phyloP scores from a whole-genome alignment of 192 early-diverging fungal species.

The Hyaloraphidium curvatum region DNA sequence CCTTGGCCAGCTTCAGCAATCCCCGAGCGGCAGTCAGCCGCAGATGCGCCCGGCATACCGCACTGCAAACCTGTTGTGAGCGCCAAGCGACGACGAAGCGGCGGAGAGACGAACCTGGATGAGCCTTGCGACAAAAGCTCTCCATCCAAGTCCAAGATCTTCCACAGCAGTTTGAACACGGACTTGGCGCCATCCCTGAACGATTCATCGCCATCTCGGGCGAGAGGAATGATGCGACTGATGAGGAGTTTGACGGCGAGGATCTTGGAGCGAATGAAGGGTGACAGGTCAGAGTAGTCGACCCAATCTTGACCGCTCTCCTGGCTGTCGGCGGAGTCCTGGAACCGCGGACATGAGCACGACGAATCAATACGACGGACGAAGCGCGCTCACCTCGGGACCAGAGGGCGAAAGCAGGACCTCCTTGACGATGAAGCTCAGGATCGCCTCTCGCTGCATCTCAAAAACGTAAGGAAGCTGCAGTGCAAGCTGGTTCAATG shows the following conservation, averaged over 20 bases:
- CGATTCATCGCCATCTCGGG: slow-evolving; percentile 12
- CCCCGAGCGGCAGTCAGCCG: slow-evolving; percentile 42
- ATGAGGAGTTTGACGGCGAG: slow-evolving; percentile 43
- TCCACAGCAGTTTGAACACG: slow-evolving; percentile 39
- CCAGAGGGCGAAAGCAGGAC: no score
- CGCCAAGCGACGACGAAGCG: no score
- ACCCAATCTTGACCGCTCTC: no score
- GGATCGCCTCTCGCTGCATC: slow-evolving; percentile 20
- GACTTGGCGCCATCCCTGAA: slow-evolving; percentile 17
- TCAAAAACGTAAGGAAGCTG: slow-evolving; percentile 36
- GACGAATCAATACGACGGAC: no score
- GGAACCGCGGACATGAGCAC: no score
- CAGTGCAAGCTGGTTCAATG: slow-evolving; percentile 38
- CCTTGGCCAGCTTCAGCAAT: slow-evolving; percentile 38
- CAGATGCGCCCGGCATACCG: slow-evolving; percentile 35
- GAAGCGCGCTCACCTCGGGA: no score
- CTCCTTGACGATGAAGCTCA: slow-evolving; percentile 39
- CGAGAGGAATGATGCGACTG: slow-evolving; percentile 34
- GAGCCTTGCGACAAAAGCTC: slow-evolving; percentile 12
- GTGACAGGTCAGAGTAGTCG: no score
- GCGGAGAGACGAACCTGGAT: no score
- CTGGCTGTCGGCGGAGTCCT: no score
- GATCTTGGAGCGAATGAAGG: no score
- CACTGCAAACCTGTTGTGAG: no score
- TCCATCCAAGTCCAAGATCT: slow-evolving; percentile 40